Evolutionary conservation across 1,284 basidiomycete genomes (phyloP), one percentile per base, ranked within the genome.

Genomic region (Apiotrichum veenhuisii): DNA sequence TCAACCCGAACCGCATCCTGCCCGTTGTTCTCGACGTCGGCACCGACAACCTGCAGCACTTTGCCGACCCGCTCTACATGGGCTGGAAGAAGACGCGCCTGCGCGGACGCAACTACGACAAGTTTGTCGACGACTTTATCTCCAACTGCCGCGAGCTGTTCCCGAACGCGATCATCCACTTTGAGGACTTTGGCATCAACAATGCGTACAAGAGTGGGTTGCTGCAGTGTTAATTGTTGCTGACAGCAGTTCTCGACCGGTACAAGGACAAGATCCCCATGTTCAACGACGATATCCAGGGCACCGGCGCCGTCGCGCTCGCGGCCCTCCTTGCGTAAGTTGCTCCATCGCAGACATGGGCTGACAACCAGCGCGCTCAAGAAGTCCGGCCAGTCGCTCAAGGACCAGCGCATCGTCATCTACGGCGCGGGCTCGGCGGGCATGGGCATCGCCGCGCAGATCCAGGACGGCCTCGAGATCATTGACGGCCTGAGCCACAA

Each of bases 341-440:
- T 1, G n/a, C n/a, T n/a, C 12, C 23, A 18, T 11, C 17, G 7
- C 40, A 7, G 5, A 7, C 40, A 22, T 23, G 17, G 2, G 34
- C 18, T 18, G 12, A 22, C 37, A 17, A 58, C 10, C 61, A 75
- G 74, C 37, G 77, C 76, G 5, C 82, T 88, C 57, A 84, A 85
- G 30, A 85, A 90, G n/a, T 87, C 86, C 22, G 85, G 85, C 67
- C 46, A 55, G 38, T 82, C 79, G 61, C 81, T 92, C 27, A 77
- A 81, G 12, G 87, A 89, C 63, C 89, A 92, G 72, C 83, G 87
- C 8, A 85, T 86, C 70, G 79, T 91, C 55, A 81, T 91, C 52
- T 89, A 86, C 72, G 89, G 90, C 22, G 87, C 88, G 0, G 90
- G 89, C 3, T 86, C 87, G 0, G 89, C 90, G 2, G 90, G 90